Conservation (phyloP, 805 yeast species). For the Candida stauntonica region DNA sequence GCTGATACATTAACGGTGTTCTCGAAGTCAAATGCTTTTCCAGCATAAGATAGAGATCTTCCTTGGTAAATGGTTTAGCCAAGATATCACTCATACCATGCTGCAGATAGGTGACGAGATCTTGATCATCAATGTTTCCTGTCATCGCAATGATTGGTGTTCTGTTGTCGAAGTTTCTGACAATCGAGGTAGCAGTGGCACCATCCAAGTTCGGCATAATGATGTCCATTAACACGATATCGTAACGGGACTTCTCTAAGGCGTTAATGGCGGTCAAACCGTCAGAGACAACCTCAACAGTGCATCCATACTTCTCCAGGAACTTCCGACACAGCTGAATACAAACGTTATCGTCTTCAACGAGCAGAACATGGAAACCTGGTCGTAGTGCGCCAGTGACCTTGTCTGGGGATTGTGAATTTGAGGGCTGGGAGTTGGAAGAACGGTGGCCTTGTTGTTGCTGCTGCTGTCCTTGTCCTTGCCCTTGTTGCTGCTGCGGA, state of each 20-base stretch:
- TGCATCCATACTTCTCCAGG: constrained; percentile 81
- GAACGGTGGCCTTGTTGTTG: constrained; percentile 9
- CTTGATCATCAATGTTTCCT: constrained; percentile 80
- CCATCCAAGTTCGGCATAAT: constrained; percentile 89
- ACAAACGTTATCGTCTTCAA: constrained; percentile 79
- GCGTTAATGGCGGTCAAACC: constrained; percentile 85
- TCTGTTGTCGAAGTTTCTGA: constrained; percentile 74
- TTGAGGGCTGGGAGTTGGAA: constrained; percentile 2
- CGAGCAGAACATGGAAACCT: constrained; percentile 67
- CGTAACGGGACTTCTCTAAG: constrained; percentile 66
- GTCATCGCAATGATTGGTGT: constrained; percentile 96
- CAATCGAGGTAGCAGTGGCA: constrained; percentile 85
- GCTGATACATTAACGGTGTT: constrained; percentile 31
- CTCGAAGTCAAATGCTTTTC: constrained; percentile 63
- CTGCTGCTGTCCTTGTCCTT: background rate
- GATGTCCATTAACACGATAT: constrained; percentile 79
- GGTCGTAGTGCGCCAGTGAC: constrained; percentile 25
- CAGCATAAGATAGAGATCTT: constrained; percentile 72
- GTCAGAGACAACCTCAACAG: constrained; percentile 88
- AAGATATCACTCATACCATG: constrained; percentile 92
- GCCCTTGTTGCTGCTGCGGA: background rate
- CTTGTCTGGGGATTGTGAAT: constrained; percentile 14
- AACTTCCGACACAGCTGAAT: constrained; percentile 81
- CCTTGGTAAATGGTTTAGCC: constrained; percentile 91
- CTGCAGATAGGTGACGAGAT: constrained; percentile 70